Percentiles rank a stretch among this genome's conserved stretches.
These are phyloP conservation scores for Lignosus rhinocerotis DNA, from an alignment of 1,284 basidiomycete species.

Conservation along the genomic window DNA sequence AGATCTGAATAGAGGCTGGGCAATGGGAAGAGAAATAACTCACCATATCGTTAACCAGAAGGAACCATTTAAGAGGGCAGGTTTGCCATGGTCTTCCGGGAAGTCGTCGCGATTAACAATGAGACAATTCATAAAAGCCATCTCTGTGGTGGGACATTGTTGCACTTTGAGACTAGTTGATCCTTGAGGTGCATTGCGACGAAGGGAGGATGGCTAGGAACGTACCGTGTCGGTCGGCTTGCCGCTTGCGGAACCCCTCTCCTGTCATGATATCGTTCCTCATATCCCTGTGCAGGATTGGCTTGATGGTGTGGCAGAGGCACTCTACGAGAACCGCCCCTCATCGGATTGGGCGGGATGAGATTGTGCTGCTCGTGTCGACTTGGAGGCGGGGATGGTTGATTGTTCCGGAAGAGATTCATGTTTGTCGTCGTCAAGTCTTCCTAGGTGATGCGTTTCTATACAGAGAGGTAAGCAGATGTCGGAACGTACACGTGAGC, in stretches of 20 bases:
- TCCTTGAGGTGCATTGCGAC: background rate
- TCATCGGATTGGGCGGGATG: conserved; percentile 13
- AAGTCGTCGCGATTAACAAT: conserved; percentile 82
- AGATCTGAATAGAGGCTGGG: background rate
- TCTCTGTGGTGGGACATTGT: conserved; percentile 54
- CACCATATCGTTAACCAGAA: conserved; percentile 76
- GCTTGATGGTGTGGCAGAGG: conserved; percentile 5
- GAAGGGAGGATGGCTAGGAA: background rate
- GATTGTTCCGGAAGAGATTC: conserved; percentile 13
- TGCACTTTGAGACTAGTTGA: conserved; percentile 56
- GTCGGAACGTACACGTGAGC: background rate
- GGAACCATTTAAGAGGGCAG: conserved; percentile 71
- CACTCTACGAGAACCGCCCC: conserved; percentile 6
- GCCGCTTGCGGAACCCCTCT: background rate
- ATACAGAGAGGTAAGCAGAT: background rate
- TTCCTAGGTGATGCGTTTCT: background rate
- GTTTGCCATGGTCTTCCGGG: conserved; percentile 51
- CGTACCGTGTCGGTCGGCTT: conserved; percentile 71
- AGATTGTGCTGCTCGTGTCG: conserved; percentile 5
- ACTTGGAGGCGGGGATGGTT: conserved; percentile 3
- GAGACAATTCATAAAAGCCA: conserved; percentile 83
- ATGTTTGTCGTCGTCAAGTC: background rate
- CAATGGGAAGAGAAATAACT: conserved; percentile 26
- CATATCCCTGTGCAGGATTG: background rate
- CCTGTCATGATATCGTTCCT: conserved; percentile 4